Conservation (phyloP, 2,329 filamentous ascomycete genomes). For the Diaporthe vexans region DNA sequence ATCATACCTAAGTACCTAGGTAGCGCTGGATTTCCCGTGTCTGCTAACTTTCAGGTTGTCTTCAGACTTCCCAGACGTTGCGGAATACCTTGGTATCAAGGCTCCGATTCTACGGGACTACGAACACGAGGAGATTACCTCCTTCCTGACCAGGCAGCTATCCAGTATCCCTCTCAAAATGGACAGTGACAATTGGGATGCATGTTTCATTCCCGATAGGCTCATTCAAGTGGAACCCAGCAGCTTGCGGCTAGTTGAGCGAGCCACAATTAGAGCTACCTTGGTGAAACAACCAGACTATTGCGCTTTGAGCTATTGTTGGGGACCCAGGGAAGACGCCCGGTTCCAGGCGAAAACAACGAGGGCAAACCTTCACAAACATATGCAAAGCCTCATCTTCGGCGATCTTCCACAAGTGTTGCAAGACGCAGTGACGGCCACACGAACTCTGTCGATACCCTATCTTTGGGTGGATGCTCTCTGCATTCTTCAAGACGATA, state of each 20-base stretch:
- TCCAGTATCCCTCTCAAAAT: too few relatives aligned
- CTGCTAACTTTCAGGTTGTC: accelerated
- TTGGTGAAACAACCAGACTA: neutral
- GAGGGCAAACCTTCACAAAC: neutral
- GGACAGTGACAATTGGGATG: neutral
- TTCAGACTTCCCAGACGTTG: neutral
- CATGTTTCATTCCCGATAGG: neutral
- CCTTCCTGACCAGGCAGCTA: neutral
- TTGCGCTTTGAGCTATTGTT: constrained; percentile 22
- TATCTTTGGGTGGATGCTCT: constrained; percentile 24
- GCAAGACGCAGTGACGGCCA: neutral
- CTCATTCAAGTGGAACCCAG: neutral
- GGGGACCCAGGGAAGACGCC: neutral
- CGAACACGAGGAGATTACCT: neutral
- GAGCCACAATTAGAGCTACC: accelerated
- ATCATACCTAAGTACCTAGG: too few relatives aligned
- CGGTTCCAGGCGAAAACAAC: neutral
- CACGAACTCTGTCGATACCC: neutral
- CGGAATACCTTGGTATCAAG: neutral
- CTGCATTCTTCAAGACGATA: constrained; percentile 20
- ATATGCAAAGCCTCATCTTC: neutral
- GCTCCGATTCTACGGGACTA: neutral
- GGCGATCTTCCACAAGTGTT: neutral
- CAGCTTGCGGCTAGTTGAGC: neutral
- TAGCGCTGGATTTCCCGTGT: too few relatives aligned